Evolutionary conservation across 2,329 filamentous ascomycete species (phyloP), one percentile per base, ranked within the genome.

Genomic region (Knoxdaviesia proteae): DNA sequence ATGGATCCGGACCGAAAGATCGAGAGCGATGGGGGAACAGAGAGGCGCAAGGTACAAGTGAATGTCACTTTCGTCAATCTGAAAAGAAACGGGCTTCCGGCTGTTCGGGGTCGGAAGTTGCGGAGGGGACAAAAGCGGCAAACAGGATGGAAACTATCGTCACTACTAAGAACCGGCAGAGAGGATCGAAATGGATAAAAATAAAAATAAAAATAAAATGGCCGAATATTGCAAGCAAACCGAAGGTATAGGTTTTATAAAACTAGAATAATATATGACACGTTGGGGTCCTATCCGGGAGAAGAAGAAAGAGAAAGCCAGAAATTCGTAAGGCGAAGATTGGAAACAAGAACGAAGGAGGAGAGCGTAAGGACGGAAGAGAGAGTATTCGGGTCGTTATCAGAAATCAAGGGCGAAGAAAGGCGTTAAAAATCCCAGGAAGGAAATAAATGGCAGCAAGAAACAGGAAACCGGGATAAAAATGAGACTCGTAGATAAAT

Each of bases 21-120:
- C 7, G 7, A 30, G 4, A 40, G n/a, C 3, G 30, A 20, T 39
- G 37, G 29, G 8, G 37, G 8, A 39, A 39, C 9, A 10, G 29
- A 36, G 34, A 36, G 36, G 32, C 43, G 43, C 43, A 45, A 42
- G 43, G 40, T 42, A 45, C 43, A 45, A 45, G 43, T 45, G 36
- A 45, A 45, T 45, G 43, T 36, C 43, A 40, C 43, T 45, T 20
- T 20, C 20, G 20, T 20, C 20, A 20, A 20, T 20, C 20, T 20
- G 20, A 20, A 20, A 20, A 20, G 20, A 20, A 20, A 20, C 20
- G 20, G 20, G 20, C 20, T 20, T 20, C 20, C 20, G 20, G 20
- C 3, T 20, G 20, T 20, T 20, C 2, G 20, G 20, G 20, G 20
- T 20, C 20, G 20, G 34, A 36, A 11, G 11, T 9, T 9, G 34